phyloP scores from a whole-genome alignment of 805 yeast genomes.

The Spathaspora sp. region DNA sequence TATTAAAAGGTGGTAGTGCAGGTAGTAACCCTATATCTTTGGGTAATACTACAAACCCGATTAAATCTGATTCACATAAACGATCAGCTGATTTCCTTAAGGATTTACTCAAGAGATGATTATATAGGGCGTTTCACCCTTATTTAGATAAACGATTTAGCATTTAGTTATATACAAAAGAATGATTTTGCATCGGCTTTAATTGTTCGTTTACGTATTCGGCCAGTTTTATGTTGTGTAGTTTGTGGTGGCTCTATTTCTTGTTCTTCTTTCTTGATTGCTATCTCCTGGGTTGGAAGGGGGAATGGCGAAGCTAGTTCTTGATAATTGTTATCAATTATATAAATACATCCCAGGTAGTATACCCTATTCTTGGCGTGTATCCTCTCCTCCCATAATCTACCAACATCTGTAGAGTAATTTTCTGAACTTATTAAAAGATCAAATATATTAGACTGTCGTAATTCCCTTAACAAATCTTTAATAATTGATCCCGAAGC shows the following conservation, averaged over 20 bases:
- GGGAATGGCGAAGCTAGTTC: not conserved
- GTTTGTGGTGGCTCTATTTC: not conserved
- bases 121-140: not conserved
- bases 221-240: not conserved
- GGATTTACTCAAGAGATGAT: conserved; percentile 4
- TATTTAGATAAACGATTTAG: not conserved
- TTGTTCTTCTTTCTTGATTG: not conserved
- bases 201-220: conserved; percentile 4
- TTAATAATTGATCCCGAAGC: not conserved
- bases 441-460: not conserved
- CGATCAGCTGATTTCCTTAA: conserved; percentile 2
- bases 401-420: not conserved
- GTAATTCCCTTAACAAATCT: not conserved
- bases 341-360: conserved; percentile 3
- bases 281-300: not conserved
- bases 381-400: not conserved
- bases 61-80: not conserved
- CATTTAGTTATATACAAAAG: conserved; percentile 5
- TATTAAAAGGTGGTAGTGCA: conserved; percentile 15
- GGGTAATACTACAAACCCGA: not conserved
- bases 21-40: not conserved
- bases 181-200: conserved; percentile 9
- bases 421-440: not conserved
- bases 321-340: conserved; percentile 5
- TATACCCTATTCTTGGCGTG: not conserved